Base-by-base conservation (phyloP, 2,329 filamentous ascomycete genomes). In the Sordariomycetes sp. region DNA sequence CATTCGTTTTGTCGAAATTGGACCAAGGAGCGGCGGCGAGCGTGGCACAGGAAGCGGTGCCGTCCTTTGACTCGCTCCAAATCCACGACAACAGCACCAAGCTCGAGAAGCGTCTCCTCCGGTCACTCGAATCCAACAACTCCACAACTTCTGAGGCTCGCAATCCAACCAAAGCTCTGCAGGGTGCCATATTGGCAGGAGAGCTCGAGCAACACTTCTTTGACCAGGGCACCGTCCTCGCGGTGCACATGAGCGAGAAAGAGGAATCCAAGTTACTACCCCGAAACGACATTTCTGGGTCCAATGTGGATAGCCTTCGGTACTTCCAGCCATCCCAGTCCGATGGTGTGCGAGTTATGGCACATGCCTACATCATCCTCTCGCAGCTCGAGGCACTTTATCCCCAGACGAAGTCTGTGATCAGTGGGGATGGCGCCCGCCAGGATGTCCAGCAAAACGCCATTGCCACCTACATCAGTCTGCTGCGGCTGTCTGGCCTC, bases 401-500 rank as follows among this genome's bases (percentile, higher is more conserved):
- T 40, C 52, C 35, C 12, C 22, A 54, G n/a, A n/a, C 55, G 12
- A 16, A 14, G 16, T 32, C 50, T 24, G 46, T 32, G 14, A 28
- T 53, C 20, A 55, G 58, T 52, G 16, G n/a, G 16, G 46, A 59
- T 24, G 20, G 24, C 28, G 55, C n/a, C 2, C 25, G 56, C 16
- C 70, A 73, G 37, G 73, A 76, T 56, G 79, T 78, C 18, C 80
- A 86, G 62, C 88, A 96, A 66, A 90, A 89, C 65, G 83, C 93
- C 53, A 77, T 97, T 57, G 84, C 88, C 1, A 86, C 83, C 3
- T 97, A 97, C 68, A 87, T 95, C 58, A 88, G 88, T 64, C 86
- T 88, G 61, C 74, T 99, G 43, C 84, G 89, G 51, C 78, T 87
- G 53, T 82, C 83, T 18, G 83, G 85, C 37, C 82, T 94, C 58